A percentile compares a stretch with the other conserved stretches of the same genome.
Evolutionary conservation across 2,329 filamentous ascomycete genomes (phyloP).

Genomic region (Tolypocladium pustulatum): DNA sequence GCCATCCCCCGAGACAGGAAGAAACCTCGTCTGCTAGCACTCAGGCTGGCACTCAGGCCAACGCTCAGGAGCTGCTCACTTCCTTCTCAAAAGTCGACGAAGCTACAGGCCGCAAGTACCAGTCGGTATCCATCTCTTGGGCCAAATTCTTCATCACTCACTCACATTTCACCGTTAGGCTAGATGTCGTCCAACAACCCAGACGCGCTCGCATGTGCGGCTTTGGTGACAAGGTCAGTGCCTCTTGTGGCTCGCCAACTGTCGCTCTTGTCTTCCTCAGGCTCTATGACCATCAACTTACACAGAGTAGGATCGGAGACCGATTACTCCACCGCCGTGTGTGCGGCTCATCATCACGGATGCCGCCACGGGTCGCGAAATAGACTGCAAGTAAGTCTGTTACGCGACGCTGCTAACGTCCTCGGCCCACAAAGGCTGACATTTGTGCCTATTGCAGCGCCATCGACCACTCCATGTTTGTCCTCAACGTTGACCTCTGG

Average conservation of each 20-base stretch:
- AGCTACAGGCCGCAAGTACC: slow-evolving; percentile 21
- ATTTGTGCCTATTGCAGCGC: slow-evolving; percentile 13
- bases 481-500: slow-evolving; percentile 58
- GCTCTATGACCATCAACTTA: background rate
- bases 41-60: slow-evolving; percentile 7
- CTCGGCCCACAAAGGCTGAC: background rate
- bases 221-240: slow-evolving; percentile 84
- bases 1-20: slow-evolving; percentile 11
- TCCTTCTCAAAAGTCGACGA: slow-evolving; percentile 24
- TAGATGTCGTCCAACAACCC: slow-evolving; percentile 83
- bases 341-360: slow-evolving; percentile 75
- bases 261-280: no score
- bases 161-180: slow-evolving; percentile 28
- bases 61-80: slow-evolving; percentile 10
- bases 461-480: slow-evolving; percentile 31
- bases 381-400: slow-evolving; percentile 65
- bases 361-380: slow-evolving; percentile 61
- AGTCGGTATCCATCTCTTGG: slow-evolving; percentile 11
- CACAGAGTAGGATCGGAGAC: slow-evolving; percentile 65
- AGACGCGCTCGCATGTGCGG: slow-evolving; percentile 94
- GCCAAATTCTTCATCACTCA: slow-evolving; percentile 8
- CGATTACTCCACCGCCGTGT: slow-evolving; percentile 92
- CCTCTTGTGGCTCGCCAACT: background rate
- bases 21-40: slow-evolving; percentile 11
- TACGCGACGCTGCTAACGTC: background rate